phyloP scores from a whole-genome alignment of 352 stramenopile genomes.

The Pythium scleroteichum region DNA sequence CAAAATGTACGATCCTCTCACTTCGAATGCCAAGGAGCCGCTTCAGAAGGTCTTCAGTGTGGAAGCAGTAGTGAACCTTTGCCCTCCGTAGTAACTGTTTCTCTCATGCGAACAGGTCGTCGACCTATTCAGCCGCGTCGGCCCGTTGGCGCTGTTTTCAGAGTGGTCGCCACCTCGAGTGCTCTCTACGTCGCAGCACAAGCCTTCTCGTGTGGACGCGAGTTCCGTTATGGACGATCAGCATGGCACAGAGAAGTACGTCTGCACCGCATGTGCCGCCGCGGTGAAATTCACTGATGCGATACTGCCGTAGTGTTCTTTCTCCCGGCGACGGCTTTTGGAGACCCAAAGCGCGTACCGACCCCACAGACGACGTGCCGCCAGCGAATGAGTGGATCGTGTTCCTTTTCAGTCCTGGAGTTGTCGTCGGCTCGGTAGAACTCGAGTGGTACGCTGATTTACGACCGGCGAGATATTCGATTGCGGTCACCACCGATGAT shows the following conservation, averaged over 20 bases:
- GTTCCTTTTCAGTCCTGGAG: constrained; percentile 28
- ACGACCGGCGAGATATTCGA: constrained; percentile 13
- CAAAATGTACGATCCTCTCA: constrained; percentile 55
- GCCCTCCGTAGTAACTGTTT: no score
- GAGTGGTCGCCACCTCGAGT: constrained; percentile 77
- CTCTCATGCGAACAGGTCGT: constrained; percentile 48
- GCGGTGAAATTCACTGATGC: not conserved
- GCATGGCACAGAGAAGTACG: constrained; percentile 52
- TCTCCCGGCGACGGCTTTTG: constrained; percentile 4
- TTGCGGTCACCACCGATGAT: constrained; percentile 24
- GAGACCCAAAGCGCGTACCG: not conserved
- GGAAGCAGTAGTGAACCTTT: not conserved
- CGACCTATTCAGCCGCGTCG: constrained; percentile 54
- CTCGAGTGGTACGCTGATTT: constrained; percentile 25
- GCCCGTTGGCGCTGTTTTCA: constrained; percentile 67
- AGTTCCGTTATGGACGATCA: constrained; percentile 66
- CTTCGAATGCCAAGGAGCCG: constrained; percentile 44
- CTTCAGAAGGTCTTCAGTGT: constrained; percentile 59
- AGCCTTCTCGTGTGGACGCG: constrained; percentile 47
- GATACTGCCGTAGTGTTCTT: constrained; percentile 8
- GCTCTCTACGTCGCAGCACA: constrained; percentile 42
- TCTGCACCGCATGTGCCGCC: not conserved
- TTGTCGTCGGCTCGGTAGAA: constrained; percentile 15
- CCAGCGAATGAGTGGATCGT: constrained; percentile 22
- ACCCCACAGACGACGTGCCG: not conserved